phyloP scores from a whole-genome alignment of 139 green algal genomes.

The Chlorella sorokiniana region DNA sequence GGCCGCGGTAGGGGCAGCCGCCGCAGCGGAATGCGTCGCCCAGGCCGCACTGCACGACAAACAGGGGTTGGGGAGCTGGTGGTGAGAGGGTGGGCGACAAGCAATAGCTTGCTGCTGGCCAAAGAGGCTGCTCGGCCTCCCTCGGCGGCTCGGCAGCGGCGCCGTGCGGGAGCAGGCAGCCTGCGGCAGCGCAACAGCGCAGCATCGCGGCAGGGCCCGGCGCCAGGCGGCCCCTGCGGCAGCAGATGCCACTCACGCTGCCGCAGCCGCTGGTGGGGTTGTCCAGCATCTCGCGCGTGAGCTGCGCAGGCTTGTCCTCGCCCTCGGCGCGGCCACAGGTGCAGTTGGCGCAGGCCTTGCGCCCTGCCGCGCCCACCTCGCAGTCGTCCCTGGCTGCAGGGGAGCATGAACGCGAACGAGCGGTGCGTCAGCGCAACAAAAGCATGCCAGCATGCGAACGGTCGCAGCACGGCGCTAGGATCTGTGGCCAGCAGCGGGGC shows the following conservation, averaged over 20 bases:
- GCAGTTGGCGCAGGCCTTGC: conserved; percentile 98
- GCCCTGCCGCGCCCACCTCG: conserved; percentile 50
- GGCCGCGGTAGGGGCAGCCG: conserved; percentile 91
- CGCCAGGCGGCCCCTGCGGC: background rate
- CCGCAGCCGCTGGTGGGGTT: conserved; percentile 91
- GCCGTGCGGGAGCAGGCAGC: background rate
- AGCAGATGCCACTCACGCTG: conserved; percentile 63
- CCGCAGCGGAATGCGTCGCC: conserved; percentile 96
- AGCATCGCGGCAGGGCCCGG: background rate
- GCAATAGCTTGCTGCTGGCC: background rate
- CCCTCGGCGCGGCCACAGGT: conserved; percentile 82
- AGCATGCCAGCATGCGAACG: background rate
- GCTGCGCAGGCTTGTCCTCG: conserved; percentile 51
- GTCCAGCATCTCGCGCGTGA: conserved; percentile 91
- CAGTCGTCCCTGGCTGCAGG: conserved; percentile 60
- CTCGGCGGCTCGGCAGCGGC: background rate
- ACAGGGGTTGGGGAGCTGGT: background rate
- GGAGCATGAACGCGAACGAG: background rate
- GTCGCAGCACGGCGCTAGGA: too few species aligned
- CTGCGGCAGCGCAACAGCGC: background rate
- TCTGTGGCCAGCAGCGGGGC: too few species aligned
- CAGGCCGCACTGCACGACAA: conserved; percentile 79
- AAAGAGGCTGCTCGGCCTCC: background rate
- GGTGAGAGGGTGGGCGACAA: background rate
- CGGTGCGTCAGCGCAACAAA: too few species aligned